Evolutionary conservation across 1,284 basidiomycete species (phyloP).

Genomic region (Tilletia indica): DNA sequence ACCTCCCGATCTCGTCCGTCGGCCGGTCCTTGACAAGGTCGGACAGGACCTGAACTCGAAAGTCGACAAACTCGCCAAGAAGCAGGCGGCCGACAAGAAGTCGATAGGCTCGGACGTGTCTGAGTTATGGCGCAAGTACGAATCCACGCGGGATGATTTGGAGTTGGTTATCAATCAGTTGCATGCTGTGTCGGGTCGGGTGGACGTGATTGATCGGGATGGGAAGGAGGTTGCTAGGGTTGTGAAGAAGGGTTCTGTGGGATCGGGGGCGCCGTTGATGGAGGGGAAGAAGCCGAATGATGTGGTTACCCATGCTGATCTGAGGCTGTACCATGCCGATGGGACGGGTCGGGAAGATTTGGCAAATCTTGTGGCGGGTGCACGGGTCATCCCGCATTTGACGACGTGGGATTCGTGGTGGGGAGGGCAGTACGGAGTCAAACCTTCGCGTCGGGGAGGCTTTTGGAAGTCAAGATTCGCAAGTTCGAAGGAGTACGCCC

Average conservation of each 20-base stretch:
- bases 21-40: neutral
- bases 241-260: neutral
- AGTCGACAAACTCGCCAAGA: neutral
- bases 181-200: neutral
- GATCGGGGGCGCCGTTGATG: neutral
- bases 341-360: conserved; percentile 8
- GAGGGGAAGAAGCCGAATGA: neutral
- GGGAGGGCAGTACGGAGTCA: neutral
- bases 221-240: neutral
- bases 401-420: neutral
- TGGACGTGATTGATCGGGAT: neutral
- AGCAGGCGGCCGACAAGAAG: neutral
- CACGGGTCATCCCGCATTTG: neutral
- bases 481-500: neutral
- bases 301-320: neutral
- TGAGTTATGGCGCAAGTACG: neutral
- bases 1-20: neutral
- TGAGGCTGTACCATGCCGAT: neutral
- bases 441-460: neutral
- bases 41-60: neutral
- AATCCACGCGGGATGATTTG: neutral
- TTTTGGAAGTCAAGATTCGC: neutral
- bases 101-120: too few relatives aligned
- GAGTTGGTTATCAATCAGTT: neutral
- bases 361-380: neutral